These are phyloP conservation scores for Rhizophora mangle DNA, from an alignment of 345 rosid genomes.

Conservation along the genomic window DNA sequence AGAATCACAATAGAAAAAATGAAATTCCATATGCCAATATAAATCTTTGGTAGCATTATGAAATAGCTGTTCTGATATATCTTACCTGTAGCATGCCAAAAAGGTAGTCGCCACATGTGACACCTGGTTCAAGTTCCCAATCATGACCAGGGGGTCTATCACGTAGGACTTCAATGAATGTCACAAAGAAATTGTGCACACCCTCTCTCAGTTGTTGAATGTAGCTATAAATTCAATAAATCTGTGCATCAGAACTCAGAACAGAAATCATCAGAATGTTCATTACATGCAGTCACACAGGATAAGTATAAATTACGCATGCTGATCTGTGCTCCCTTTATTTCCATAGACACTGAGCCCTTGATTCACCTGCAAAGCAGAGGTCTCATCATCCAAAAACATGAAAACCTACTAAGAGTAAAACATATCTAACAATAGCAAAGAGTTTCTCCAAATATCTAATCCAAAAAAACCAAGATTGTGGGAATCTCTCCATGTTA, in stretches of 20 bases:
- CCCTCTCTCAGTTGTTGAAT: slow-evolving; percentile 99
- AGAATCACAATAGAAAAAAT: not conserved
- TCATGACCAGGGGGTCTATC: slow-evolving; percentile 99
- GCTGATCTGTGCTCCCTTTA: slow-evolving; percentile 99
- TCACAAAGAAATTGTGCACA: slow-evolving; percentile 91
- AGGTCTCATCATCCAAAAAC: slow-evolving; percentile 7
- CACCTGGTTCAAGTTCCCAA: slow-evolving; percentile 99
- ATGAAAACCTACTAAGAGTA: not conserved
- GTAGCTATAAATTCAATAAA: slow-evolving; percentile 46
- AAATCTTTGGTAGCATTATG: not conserved
- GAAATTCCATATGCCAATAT: slow-evolving; percentile 1
- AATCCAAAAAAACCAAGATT: not conserved
- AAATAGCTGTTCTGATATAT: slow-evolving; percentile 15
- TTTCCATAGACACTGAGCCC: slow-evolving; percentile 94
- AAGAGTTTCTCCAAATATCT: not conserved
- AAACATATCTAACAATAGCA: not conserved
- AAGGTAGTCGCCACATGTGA: slow-evolving; percentile 95
- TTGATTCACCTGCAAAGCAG: slow-evolving; percentile 78
- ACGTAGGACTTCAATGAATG: slow-evolving; percentile 92
- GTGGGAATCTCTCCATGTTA: not conserved
- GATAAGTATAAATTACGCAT: slow-evolving; percentile 66
- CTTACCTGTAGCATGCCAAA: slow-evolving; percentile 98
- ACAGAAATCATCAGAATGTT: not conserved
- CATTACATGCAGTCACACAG: not conserved
- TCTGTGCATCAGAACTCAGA: slow-evolving; percentile 1